Evolutionary conservation across 2,329 filamentous ascomycete genomes (phyloP), one percentile per base, ranked within the genome.

Genomic region (Pseudogymnoascus sp.): DNA sequence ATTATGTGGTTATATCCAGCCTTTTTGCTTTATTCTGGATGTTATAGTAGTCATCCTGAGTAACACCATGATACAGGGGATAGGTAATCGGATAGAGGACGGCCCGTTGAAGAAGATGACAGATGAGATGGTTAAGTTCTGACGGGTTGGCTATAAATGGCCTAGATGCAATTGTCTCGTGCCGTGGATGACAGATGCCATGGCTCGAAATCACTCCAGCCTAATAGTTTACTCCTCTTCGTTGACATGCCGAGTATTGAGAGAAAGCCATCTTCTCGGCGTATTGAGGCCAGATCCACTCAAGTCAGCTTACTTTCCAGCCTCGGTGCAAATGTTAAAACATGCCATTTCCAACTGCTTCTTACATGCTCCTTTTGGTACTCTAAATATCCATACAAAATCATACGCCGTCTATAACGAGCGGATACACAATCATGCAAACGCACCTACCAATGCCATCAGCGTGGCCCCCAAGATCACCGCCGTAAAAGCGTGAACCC

Each of bases 361-460:
- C 47, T 29, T 53, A 53, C 47, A 53, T 53, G 8, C 47, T 14
- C 47, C 26, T 53, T 53, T 53, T 56, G 16, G n/a, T 56, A 33
- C 31, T 33, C 47, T 7, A 56, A 56, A 31, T 24, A 33, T 56
- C 6, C 47, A 56, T 56, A 56, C 47, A 56, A 33, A 56, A 56
- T 33, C 47, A 6, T 16, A 56, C 47, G 26, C 47, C 29, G n/a
- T 33, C 47, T 56, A 56, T 56, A 56, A 56, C 29, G 16, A 33
- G 6, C n/a, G 6, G 7, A 56, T 56, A 56, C 47, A 56, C 14
- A 19, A 56, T 71, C 70, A 80, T 50, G 86, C 86, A 80, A 85
- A 89, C 60, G 85, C 86, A 6, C 86, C 86, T 1, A 89, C 86
- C 64, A 88, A 74, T 19, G 85, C 84, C 86, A 89, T 89, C 47